Evolutionary conservation across 805 yeast genomes (phyloP).

Genomic region (Candida endomychidarum): DNA sequence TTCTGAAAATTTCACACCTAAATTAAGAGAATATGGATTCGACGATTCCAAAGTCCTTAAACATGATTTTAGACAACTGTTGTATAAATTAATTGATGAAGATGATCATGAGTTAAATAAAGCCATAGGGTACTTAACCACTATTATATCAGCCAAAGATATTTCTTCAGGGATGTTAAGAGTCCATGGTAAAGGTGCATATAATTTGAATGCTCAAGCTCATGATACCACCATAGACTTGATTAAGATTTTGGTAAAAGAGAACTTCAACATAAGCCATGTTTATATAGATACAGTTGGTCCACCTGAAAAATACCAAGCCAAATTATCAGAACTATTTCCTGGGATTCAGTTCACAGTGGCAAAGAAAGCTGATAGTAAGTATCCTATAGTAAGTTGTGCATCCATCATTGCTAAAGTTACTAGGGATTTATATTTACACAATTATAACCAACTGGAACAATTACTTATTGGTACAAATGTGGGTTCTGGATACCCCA

Average conservation of each 20-base stretch:
- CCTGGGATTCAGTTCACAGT: slow-evolving; percentile 76
- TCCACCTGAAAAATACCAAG: slow-evolving; percentile 83
- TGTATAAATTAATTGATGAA: slow-evolving; percentile 60
- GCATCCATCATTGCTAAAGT: slow-evolving; percentile 97
- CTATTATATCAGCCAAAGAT: slow-evolving; percentile 82
- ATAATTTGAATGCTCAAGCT: slow-evolving; percentile 91
- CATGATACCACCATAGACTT: slow-evolving; percentile 88
- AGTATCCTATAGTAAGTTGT: slow-evolving; percentile 88
- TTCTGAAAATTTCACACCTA: slow-evolving; percentile 47
- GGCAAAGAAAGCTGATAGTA: slow-evolving; percentile 91
- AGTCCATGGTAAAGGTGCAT: slow-evolving; percentile 47
- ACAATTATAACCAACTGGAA: slow-evolving; percentile 30
- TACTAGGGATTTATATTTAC: slow-evolving; percentile 73
- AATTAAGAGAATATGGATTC: slow-evolving; percentile 66
- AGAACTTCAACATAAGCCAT: slow-evolving; percentile 64
- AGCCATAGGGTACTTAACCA: slow-evolving; percentile 85
- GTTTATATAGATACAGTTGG: slow-evolving; percentile 96
- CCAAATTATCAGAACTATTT: slow-evolving; percentile 65
- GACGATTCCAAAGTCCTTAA: slow-evolving; percentile 91
- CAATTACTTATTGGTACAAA: slow-evolving; percentile 37
- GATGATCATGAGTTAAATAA: slow-evolving; percentile 42
- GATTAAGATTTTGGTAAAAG: slow-evolving; percentile 61
- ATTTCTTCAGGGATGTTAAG: slow-evolving; percentile 85
- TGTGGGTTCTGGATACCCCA: slow-evolving; percentile 90
- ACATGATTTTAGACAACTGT: slow-evolving; percentile 61